Percentiles rank a stretch among this genome's conserved stretches.
Conservation (phyloP, 2,329 filamentous ascomycete species). For the Diaporthe helianthi region DNA sequence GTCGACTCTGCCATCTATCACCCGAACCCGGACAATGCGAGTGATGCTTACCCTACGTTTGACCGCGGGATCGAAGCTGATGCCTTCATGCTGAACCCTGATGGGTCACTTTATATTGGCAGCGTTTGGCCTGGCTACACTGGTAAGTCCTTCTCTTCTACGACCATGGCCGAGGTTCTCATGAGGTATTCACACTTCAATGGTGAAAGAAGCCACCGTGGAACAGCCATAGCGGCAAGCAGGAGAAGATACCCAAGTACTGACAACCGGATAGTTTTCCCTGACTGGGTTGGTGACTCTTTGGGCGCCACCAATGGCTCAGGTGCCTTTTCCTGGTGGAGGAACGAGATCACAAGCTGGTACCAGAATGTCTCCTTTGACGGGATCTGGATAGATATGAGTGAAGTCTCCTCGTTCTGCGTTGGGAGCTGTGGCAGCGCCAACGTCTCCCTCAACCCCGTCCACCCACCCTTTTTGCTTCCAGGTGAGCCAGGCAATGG, state of each 20-base stretch:
- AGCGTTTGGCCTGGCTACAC: slow-evolving; percentile 79
- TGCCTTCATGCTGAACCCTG: slow-evolving; percentile 61
- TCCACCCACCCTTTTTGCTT: slow-evolving; percentile 69
- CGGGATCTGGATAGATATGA: slow-evolving; percentile 66
- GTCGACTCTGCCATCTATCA: slow-evolving; percentile 76
- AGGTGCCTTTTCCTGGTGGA: slow-evolving; percentile 74
- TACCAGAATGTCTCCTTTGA: slow-evolving; percentile 60
- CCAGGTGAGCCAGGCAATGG: slow-evolving; percentile 69
- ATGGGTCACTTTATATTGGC: slow-evolving; percentile 64
- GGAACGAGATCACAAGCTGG: slow-evolving; percentile 63
- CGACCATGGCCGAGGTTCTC: not conserved
- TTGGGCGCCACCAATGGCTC: slow-evolving; percentile 58
- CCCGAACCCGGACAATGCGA: slow-evolving; percentile 72
- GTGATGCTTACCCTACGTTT: slow-evolving; percentile 69
- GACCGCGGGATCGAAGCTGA: slow-evolving; percentile 65
- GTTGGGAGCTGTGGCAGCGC: slow-evolving; percentile 74
- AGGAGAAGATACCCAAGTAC: not conserved
- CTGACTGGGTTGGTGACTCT: slow-evolving; percentile 71
- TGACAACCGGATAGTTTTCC: slow-evolving; percentile 56
- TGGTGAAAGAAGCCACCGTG: too few species aligned
- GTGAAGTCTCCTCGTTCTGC: slow-evolving; percentile 69
- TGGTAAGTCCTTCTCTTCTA: slow-evolving; percentile 35
- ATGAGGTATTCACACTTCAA: not conserved
- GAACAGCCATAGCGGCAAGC: too few species aligned
- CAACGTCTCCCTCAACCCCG: slow-evolving; percentile 71